Evolutionary conservation across 2,329 filamentous ascomycete species (phyloP), one percentile per base, ranked within the genome.

Genomic region (Westerdykella sp.): DNA sequence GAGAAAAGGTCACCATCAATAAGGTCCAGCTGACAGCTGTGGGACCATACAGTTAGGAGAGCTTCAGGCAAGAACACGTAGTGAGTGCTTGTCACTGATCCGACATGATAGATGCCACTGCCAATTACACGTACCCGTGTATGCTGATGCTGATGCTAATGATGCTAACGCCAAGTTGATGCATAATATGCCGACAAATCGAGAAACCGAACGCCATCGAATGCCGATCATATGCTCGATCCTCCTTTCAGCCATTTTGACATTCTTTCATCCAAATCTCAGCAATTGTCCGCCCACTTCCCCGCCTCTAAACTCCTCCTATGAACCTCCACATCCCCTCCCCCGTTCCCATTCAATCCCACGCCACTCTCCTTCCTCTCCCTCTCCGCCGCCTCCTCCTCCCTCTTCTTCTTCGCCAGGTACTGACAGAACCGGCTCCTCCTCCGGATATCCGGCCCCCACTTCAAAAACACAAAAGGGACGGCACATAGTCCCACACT

Each of bases 341-440:
- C 4, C 34, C 35, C 6, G 28, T 23, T 12, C 36, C 42, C 18
- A 12, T 18, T 9, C 40, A 23, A n/a, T 40, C 42, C 42, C 36
- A 37, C 13, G 13, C 34, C 37, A 4, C 23, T 23, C 30, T 40
- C 43, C 37, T 25, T 40, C 15, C 48, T 50, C 48, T 61, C 56
- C 35, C 35, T 47, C 41, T 55, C 51, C 44, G 40, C 45, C 41
- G 55, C 57, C 35, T 39, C 50, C 50, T 63, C 62, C 28, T 65
- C 58, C 40, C 40, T 53, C 50, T 63, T 65, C 56, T 58, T 62
- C 55, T 49, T 39, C 42, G 69, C 69, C 42, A 85, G 59, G 37
- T 78, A 77, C 53, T 78, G 76, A 53, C 81, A 85, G 53, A 85
- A 85, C 46, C 69, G 74, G 40, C 76, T 80, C 10, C 73, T 73